These are phyloP conservation scores for Exsudoporus frostii DNA, from an alignment of 768 basidiomycete species.

Conservation along the genomic window DNA sequence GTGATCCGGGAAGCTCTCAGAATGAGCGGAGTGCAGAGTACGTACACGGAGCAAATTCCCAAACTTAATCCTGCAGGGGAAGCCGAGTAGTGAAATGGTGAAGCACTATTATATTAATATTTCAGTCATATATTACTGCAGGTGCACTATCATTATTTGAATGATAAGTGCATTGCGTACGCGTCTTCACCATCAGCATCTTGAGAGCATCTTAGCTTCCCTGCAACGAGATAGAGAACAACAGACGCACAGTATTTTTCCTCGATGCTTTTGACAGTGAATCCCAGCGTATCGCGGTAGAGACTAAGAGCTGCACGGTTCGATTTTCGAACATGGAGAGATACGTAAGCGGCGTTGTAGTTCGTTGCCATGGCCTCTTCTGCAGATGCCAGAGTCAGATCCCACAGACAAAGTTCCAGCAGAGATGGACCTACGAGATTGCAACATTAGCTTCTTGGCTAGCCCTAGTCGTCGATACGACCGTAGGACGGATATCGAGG, in stretches of 20 bases:
- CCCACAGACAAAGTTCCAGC: not conserved
- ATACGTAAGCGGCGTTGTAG: conserved; percentile 83
- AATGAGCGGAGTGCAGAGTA: not conserved
- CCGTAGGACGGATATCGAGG: conserved; percentile 91
- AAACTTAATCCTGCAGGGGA: not conserved
- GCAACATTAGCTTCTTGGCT: conserved; percentile 91
- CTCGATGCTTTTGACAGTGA: conserved; percentile 81
- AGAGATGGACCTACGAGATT: conserved; percentile 65
- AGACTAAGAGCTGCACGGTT: conserved; percentile 88
- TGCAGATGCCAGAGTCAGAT: conserved; percentile 29
- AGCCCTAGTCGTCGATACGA: conserved; percentile 88
- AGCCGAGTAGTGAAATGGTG: not conserved
- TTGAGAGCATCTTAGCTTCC: conserved; percentile 30
- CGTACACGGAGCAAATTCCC: not conserved
- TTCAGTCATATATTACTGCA: conserved; percentile 1
- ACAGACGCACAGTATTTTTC: conserved; percentile 82
- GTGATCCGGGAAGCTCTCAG: conserved; percentile 57
- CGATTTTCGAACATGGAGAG: conserved; percentile 91
- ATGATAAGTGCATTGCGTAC: conserved; percentile 79
- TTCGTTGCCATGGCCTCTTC: conserved; percentile 89
- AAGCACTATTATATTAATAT: conserved; percentile 9
- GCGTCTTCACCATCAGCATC: conserved; percentile 96
- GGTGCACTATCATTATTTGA: conserved; percentile 35
- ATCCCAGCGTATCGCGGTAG: conserved; percentile 88
- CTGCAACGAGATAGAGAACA: not conserved